Base-by-base conservation (phyloP, 2,329 filamentous ascomycete genomes). In the Ascosphaera aggregata region DNA sequence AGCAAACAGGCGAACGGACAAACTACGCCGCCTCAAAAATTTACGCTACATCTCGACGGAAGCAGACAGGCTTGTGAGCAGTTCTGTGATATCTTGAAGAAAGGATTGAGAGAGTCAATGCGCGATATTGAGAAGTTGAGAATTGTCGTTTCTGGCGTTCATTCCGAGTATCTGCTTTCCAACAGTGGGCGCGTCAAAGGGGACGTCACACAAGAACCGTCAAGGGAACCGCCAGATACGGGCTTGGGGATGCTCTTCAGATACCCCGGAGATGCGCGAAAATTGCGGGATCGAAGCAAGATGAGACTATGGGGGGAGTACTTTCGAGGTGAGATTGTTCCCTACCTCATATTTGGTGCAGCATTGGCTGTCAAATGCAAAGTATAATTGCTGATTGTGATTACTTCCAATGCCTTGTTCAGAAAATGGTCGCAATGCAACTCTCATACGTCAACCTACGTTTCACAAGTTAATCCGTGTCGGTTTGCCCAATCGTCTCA, bases 231-330 rank as follows among this genome's bases (percentile, higher is more conserved):
- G 11, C 86, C 89, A n/a, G 86, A 98, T 58, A 89, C 85, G 17
- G 89, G 89, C 1, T 63, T 98, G 27, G 89, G 89, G 27, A 80
- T 91, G 69, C 58, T 91, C 11, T 98, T 94, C 58, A 75, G 78
- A 50, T 98, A 98, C 52, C 89, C 89, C 1, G 89, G 89, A 41
- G 91, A 98, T 60, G 72, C 85, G 30, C 80, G 85, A 53, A 95
- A 95, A 59, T 67, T 95, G 43, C 71, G 89, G 47, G 89, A 98
- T 55, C 71, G 84, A 41, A 92, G 86, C 52, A 98, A 98, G 64
- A 95, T 98, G 79, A 71, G 89, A 36, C 61, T 98, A 32, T 98
- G 89, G 89, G 82, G 80, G 42, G 89, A 98, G 58, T 98, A 98
- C 55, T 66, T 98, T 43, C 71, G 81, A 54, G 58, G 63, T 58